phyloP scores from a whole-genome alignment of 2,329 filamentous ascomycete species.

The Paecilomyces sp. region DNA sequence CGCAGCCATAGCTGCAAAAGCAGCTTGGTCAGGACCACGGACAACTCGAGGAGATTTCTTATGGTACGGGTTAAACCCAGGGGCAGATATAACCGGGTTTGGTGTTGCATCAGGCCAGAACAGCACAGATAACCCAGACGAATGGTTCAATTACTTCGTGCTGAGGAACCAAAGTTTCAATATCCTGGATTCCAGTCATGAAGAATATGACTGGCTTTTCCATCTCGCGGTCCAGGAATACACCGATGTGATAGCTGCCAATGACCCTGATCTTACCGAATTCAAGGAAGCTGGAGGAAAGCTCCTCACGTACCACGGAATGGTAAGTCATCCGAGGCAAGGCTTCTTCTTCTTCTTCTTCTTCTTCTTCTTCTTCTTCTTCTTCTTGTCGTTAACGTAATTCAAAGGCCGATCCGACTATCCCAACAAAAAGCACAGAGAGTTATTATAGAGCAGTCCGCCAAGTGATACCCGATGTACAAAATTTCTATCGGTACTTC shows the following conservation, averaged over 20 bases:
- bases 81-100: not conserved
- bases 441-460: not conserved
- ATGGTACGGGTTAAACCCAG: constrained; percentile 24
- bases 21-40: constrained; percentile 1
- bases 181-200: not conserved
- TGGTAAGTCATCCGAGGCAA: not conserved
- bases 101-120: not conserved
- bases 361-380: not conserved
- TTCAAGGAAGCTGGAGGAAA: constrained; percentile 2
- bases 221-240: constrained; percentile 22
- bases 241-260: constrained; percentile 17
- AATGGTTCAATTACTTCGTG: not conserved
- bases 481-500: constrained; percentile 1
- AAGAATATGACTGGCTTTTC: constrained; percentile 19
- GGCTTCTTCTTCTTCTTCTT: too few species aligned
- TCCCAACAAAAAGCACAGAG: not conserved
- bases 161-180: not conserved
- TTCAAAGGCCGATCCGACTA: not conserved
- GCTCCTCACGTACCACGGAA: not conserved
- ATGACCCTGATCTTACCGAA: constrained; percentile 13
- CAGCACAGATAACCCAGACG: not conserved
- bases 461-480: not conserved
- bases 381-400: not conserved
- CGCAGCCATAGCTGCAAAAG: not conserved
- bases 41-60: constrained; percentile 10